Evolutionary conservation across 495 filamentous ascomycete species (phyloP), one percentile per base, ranked within the genome.

Genomic region (Geopyxis carbonaria): DNA sequence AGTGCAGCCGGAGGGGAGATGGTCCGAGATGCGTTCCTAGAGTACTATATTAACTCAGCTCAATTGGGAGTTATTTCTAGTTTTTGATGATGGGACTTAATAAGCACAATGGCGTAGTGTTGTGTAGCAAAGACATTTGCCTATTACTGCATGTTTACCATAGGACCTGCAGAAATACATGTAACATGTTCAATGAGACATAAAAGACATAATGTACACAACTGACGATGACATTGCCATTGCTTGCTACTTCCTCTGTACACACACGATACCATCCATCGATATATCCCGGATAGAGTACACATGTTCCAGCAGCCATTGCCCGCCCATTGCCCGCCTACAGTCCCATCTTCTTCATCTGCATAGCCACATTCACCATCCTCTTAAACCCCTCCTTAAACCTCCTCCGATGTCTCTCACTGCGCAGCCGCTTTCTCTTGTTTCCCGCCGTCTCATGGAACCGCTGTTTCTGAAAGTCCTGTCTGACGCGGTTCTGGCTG

Each of bases 331-430:
- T 11, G 11, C 3, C 31, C 31, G n/a, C 29, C 44, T 63, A 87
- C 80, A 82, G 80, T 9, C 80, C 81, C 57, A 82, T 74, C 46
- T 58, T 64, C 51, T 65, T 75, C 63, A 87, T 65, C 55, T 73
- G 64, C 51, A 67, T 65, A 3, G 76, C 76, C 54, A 75, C 65
- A 22, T 37, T 43, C 16, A 78, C 61, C 25, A 70, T 65, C 13
- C 63, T 65, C 51, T 57, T 63, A 55, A 86, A 83, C 10, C 71
- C 75, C 19, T 55, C 55, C 62, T 66, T 70, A 55, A 87, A 87
- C 40, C 68, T 64, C 57, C 27, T 59, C 57, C 66, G 61, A 71
- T 76, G 82, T 43, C 80, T 65, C 61, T 76, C 61, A 27, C 67
- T 70, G 59, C 60, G 60, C 44, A 78, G 51, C 49, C 80, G 66